Base-by-base conservation (phyloP, 257 asterid species). In the Ehretia macrophylla region DNA sequence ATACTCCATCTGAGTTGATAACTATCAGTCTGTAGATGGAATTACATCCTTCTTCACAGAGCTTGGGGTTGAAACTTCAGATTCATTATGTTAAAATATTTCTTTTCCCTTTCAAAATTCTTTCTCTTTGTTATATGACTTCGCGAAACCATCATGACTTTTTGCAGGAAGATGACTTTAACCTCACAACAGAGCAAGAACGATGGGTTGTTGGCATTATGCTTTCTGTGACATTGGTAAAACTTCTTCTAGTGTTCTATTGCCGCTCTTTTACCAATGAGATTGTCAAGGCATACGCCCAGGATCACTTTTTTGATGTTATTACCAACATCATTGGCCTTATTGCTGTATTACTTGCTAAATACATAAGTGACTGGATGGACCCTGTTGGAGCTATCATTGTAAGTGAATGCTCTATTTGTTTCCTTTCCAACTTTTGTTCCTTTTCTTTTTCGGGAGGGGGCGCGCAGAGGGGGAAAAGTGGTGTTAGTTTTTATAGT, bases 331-430 rank as follows among this genome's bases (percentile, higher is more conserved):
- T 76, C 48, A 76, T 79, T 49, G 85, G 85, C 17, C 82, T 79
- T 12, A 40, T 76, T 52, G 85, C 80, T 11, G 85, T 70, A 47
- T 58, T 79, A 61, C 81, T 79, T 58, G 82, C 85, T 51, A 79
- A 76, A 45, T 73, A 72, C 39, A 52, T 79, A 20, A 69, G 35
- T 50, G 77, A 17, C 54, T 76, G 85, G 85, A 79, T 79, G 73
- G 85, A 79, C 68, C 85, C 85, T 32, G 74, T 76, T 55, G 85
- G 85, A 72, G 85, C 85, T 57, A 79, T 79, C 60, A 72, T 76
- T 67, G 85, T 79, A 68, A 79, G 85, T 79, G 11, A 1, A 50
- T 42, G 1, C 8, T 17, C 52, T 51, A n/a, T 51, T 51, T 18
- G 2, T 19, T 51, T 52, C n/a, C 17, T 20, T 32, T 0, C 20